Evolutionary conservation across 2,329 filamentous ascomycete genomes (phyloP).

Genomic region (Scedosporium boydii): DNA sequence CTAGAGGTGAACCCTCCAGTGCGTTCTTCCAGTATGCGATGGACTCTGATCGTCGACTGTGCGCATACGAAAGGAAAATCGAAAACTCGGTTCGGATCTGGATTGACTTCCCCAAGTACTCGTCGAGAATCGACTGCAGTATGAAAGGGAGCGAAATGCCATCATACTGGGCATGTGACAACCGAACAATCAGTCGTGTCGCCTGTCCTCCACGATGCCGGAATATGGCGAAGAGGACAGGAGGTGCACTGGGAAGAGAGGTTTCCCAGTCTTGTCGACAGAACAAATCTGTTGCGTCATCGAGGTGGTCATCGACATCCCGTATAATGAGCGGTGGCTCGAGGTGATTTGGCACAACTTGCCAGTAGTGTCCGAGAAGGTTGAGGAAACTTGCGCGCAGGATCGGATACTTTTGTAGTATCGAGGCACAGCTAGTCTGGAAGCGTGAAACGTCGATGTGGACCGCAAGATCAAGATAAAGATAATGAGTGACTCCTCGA

Average conservation of each 20-base stretch:
- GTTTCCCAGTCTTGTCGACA: constrained; percentile 8
- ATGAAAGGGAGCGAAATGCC: constrained; percentile 35
- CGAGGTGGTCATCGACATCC: too few relatives aligned
- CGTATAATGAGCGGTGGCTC: too few relatives aligned
- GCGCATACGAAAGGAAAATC: constrained; percentile 16
- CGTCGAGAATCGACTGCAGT: constrained; percentile 25
- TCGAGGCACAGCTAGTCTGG: constrained; percentile 8
- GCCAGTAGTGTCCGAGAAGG: constrained; percentile 10
- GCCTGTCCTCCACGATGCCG: constrained; percentile 15
- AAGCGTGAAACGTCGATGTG: constrained; percentile 17
- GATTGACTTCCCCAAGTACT: constrained; percentile 23
- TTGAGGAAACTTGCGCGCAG: constrained; percentile 2
- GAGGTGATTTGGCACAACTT: constrained; percentile 7
- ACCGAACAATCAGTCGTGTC: too few relatives aligned
- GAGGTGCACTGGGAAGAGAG: constrained; percentile 7
- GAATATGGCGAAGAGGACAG: constrained; percentile 11
- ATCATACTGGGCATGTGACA: constrained; percentile 40
- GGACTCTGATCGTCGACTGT: constrained; percentile 16
- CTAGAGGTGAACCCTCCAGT: constrained; percentile 23
- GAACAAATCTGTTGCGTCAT: neutral
- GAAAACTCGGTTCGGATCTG: constrained; percentile 17
- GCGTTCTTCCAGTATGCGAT: constrained; percentile 34
- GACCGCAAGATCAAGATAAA: constrained; percentile 14
- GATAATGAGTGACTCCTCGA: too few relatives aligned
- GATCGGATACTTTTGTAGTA: neutral